Conservation (phyloP, 1,284 basidiomycete genomes). For the Pseudomicrostroma phylloplanum region DNA sequence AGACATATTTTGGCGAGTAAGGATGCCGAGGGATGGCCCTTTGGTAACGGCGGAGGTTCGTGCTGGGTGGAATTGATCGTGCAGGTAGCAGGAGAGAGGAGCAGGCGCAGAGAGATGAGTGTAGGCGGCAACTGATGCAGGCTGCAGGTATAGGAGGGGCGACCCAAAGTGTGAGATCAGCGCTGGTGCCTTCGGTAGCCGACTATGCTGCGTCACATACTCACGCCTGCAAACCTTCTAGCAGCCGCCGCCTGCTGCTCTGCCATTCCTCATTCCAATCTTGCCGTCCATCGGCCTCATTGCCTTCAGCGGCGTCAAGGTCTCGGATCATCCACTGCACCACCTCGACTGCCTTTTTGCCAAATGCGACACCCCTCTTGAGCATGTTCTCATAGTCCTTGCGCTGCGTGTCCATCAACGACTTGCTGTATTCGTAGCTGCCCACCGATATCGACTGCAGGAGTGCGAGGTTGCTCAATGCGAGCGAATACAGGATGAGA, state of each 20-base stretch:
- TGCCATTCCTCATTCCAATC: background rate
- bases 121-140: background rate
- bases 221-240: background rate
- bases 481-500: constrained; percentile 1
- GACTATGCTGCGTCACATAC: too few relatives aligned
- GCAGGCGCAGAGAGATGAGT: background rate
- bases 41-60: background rate
- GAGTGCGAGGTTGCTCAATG: background rate
- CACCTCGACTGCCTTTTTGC: constrained; percentile 4
- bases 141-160: too few relatives aligned
- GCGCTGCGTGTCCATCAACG: background rate
- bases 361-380: background rate
- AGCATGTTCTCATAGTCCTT: background rate
- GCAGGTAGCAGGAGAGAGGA: background rate
- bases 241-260: background rate
- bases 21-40: background rate
- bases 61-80: background rate
- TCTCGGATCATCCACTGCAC: background rate
- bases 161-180: too few relatives aligned
- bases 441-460: background rate
- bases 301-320: background rate
- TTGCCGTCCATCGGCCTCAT: background rate
- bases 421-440: background rate
- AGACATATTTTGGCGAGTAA: background rate
- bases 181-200: too few relatives aligned